Evolutionary conservation across 192 early-diverging fungal species (phyloP), one percentile per base, ranked within the genome.

Genomic region (Phlyctochytrium bullatum): DNA sequence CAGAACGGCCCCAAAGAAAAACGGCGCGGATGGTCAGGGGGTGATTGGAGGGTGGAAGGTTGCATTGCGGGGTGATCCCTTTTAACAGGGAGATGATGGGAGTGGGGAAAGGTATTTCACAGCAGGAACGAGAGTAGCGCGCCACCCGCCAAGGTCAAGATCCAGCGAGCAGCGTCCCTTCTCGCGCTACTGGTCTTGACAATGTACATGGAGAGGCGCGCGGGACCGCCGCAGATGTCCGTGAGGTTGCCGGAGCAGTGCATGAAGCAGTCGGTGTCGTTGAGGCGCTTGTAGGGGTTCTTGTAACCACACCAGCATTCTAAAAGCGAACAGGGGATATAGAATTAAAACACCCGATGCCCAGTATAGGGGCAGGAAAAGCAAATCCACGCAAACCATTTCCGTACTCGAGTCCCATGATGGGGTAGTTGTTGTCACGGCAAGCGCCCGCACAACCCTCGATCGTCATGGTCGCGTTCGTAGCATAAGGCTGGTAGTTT

Each of bases 231-330:
- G 50, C 61, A 62, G 50, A 34, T 36, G 4, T 62, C 35, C 23
- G 34, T 17, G 50, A 35, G 14, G 50, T 62, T 62, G 10, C 61
- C 61, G 50, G 61, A 14, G 25, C 61, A 62, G 34, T 62, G 34
- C 33, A 62, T 40, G 34, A 23, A 51, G 61, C 61, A 62, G 4
- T 54, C 61, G 4, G 34, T 62, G 34, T 62, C 61, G 20, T 10
- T 10, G 54, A 25, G 27, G 20, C 4, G 54, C 12, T 6, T 28
- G 10, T 10, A 57, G 54, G 54, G 14, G 12, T 10, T 57, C 6
- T 10, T 57, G 54, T 57, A 57, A 10, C 54, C 54, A 25, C 54
- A 57, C 54, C 54, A 57, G 54, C 54, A 57, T 28, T 57, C 54
- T 57, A 10, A 28, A n/a, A 50, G 10, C 54, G 27, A 57, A 6